A percentile compares a stretch with the other conserved stretches of the same genome.
Evolutionary conservation across 768 basidiomycete species (phyloP).

Genomic region (Tylopilus felleus): DNA sequence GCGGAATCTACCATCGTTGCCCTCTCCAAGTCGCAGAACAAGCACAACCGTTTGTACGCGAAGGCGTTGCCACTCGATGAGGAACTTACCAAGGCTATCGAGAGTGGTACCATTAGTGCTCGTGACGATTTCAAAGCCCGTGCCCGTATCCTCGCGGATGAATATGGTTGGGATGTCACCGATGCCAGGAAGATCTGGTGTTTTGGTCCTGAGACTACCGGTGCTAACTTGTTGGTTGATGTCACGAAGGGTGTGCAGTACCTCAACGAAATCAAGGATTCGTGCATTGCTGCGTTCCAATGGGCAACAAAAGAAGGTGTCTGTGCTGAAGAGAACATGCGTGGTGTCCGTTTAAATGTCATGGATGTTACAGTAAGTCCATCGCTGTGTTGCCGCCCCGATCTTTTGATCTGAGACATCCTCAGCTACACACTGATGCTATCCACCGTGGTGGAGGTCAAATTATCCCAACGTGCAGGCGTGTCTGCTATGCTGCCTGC

Average conservation of each 20-base stretch:
- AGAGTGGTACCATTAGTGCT: slow-evolving; percentile 75
- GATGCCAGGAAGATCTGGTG: slow-evolving; percentile 99
- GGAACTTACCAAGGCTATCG: slow-evolving; percentile 91
- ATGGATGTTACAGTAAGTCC: slow-evolving; percentile 85
- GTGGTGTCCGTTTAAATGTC: slow-evolving; percentile 94
- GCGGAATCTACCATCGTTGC: slow-evolving; percentile 94
- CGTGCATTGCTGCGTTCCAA: slow-evolving; percentile 98
- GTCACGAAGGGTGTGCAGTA: slow-evolving; percentile 99
- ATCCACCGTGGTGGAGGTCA: slow-evolving; percentile 99
- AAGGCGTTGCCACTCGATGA: slow-evolving; percentile 94
- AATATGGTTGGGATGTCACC: slow-evolving; percentile 97
- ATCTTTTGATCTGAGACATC: background rate
- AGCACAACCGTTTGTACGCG: slow-evolving; percentile 97
- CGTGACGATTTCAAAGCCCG: slow-evolving; percentile 98
- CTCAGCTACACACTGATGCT: slow-evolving; percentile 92
- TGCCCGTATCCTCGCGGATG: slow-evolving; percentile 93
- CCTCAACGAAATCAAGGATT: slow-evolving; percentile 99
- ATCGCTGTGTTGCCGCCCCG: background rate
- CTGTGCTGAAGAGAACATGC: slow-evolving; percentile 96
- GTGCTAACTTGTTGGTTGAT: slow-evolving; percentile 95
- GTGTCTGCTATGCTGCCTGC: slow-evolving; percentile 94
- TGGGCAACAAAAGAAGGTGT: slow-evolving; percentile 99
- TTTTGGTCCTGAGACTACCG: slow-evolving; percentile 98
- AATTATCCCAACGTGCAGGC: slow-evolving; percentile 94
- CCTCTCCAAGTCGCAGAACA: slow-evolving; percentile 99